phyloP scores from a whole-genome alignment of 768 basidiomycete genomes.

The Podaxis sp. region DNA sequence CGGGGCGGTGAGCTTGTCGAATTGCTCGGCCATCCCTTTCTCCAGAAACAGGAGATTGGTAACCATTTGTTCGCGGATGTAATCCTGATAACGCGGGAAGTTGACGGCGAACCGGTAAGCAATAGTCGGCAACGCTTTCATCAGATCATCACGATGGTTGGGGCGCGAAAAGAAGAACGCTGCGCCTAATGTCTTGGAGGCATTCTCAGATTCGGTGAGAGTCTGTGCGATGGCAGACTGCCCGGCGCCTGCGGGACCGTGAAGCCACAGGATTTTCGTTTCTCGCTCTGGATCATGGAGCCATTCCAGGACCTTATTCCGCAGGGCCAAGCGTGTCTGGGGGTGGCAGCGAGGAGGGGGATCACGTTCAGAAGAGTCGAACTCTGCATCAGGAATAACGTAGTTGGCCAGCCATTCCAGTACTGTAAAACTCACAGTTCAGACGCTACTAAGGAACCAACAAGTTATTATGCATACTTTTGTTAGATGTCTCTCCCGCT shows the following conservation, averaged over 20 bases:
- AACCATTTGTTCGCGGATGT: slow-evolving; percentile 18
- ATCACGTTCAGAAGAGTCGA: neutral
- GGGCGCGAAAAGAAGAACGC: neutral
- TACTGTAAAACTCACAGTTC: no score
- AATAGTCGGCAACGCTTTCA: slow-evolving; percentile 20
- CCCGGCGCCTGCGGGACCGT: slow-evolving; percentile 9
- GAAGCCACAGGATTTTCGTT: slow-evolving; percentile 5
- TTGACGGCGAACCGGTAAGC: slow-evolving; percentile 22
- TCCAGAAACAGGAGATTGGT: slow-evolving; percentile 20
- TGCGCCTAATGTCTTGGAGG: neutral
- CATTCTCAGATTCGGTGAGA: neutral
- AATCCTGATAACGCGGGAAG: slow-evolving; percentile 15
- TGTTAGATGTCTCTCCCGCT: no score
- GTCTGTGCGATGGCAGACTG: slow-evolving; percentile 9
- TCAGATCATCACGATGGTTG: neutral
- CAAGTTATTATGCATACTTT: no score
- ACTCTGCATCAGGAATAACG: neutral
- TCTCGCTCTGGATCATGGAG: neutral
- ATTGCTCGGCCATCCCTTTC: slow-evolving; percentile 19
- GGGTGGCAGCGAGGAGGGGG: no score
- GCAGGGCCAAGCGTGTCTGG: neutral
- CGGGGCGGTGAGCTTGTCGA: slow-evolving; percentile 21
- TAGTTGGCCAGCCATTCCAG: no score
- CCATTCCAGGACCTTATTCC: neutral
- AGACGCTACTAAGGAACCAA: no score